These are phyloP conservation scores for Datisca glomerata DNA, from an alignment of 306 rosid genomes.

Conservation along the genomic window DNA sequence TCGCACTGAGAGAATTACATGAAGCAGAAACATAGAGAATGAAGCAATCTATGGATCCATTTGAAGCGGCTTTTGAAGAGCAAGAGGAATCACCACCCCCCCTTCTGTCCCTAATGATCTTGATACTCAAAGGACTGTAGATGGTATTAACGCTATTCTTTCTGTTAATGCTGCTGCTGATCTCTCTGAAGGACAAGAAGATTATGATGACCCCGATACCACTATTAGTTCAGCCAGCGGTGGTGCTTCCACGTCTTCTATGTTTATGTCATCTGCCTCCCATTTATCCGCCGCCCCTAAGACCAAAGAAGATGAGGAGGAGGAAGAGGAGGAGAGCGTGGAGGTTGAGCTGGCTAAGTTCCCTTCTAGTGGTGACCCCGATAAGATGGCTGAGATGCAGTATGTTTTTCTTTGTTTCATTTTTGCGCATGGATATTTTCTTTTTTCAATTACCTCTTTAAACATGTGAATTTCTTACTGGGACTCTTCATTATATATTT, in stretches of 20 bases:
- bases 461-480: too few species aligned
- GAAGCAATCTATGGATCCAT: constrained; percentile 79
- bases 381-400: constrained; percentile 90
- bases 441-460: not conserved
- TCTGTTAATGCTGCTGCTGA: constrained; percentile 2
- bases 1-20: too few species aligned
- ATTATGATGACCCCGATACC: constrained; percentile 3
- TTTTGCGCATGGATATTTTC: not conserved
- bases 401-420: constrained; percentile 6
- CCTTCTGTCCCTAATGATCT: constrained; percentile 16
- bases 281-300: constrained; percentile 12
- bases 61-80: constrained; percentile 93
- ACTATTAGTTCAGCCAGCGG: constrained; percentile 4
- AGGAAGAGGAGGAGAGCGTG: constrained; percentile 84
- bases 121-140: constrained; percentile 14
- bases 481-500: too few species aligned
- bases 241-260: constrained; percentile 5
- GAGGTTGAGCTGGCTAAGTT: constrained; percentile 83
- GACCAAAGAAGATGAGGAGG: constrained; percentile 62
- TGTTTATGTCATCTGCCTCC: constrained; percentile 3
- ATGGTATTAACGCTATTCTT: not conserved
- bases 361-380: constrained; percentile 63
- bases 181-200: constrained; percentile 21
- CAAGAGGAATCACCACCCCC: constrained; percentile 69
- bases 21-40: too few species aligned